Conservation (phyloP, 371 early-diverging fungal genomes). For the Circinella umbellata region DNA sequence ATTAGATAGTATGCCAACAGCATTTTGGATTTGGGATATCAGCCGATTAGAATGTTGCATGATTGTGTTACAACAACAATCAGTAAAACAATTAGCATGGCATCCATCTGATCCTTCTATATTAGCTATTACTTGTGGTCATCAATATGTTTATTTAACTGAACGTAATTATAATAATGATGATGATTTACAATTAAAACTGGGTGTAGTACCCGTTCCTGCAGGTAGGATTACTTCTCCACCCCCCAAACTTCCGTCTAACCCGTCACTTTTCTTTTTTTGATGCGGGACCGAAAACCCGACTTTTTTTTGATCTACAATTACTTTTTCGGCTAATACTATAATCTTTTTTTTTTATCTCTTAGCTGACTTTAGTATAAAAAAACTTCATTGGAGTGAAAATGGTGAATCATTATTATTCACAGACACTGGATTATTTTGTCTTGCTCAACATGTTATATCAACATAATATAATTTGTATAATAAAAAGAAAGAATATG, state of each 20-base stretch:
- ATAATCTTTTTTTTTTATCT: not conserved
- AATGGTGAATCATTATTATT: conserved; percentile 44
- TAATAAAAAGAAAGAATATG: not conserved
- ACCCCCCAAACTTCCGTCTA: too few relatives aligned
- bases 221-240: conserved; percentile 20
- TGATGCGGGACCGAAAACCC: too few relatives aligned
- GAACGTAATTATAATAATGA: conserved; percentile 25
- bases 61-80: conserved; percentile 51
- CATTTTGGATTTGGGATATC: conserved; percentile 70
- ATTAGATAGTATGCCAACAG: conserved; percentile 65
- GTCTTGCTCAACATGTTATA: conserved; percentile 24
- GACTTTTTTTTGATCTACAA: not conserved
- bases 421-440: conserved; percentile 42
- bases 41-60: conserved; percentile 38
- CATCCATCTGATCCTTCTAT: conserved; percentile 56
- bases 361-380: conserved; percentile 44
- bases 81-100: conserved; percentile 59
- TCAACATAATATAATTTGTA: not conserved
- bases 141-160: conserved; percentile 46
- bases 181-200: conserved; percentile 13
- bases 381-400: conserved; percentile 38
- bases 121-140: conserved; percentile 57
- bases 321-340: not conserved
- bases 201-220: conserved; percentile 26
- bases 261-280: too few relatives aligned